Evolutionary conservation across 2,329 filamentous ascomycete genomes (phyloP), one percentile per base, ranked within the genome.

Genomic region (Penicillium sp.): DNA sequence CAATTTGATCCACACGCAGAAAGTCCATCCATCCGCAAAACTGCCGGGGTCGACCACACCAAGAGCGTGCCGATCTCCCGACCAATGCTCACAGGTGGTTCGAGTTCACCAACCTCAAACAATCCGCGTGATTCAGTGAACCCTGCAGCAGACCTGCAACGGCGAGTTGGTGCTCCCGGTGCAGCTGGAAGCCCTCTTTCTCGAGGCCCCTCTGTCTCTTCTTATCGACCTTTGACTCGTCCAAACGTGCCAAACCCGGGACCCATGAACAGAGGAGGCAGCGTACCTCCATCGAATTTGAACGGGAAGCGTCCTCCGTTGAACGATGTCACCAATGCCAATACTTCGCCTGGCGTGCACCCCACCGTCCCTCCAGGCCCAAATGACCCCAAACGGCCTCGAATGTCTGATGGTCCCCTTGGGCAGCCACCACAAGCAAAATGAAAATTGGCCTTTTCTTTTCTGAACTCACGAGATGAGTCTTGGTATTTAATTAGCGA

Each of bases 1-100:
- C 72, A 76, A 20, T 91, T 90, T 66, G 85, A 90, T 57, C 86
- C 85, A 2, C 82, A 82, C 47, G 77, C 82, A 5, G 85, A 90
- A 59, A 88, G 84, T 51, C 89, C 90, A 0, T 93, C 89, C 0
- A 89, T 95, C 62, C 81, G 88, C 51, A 90, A 91, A 64, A 96
- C 91, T 0, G 86, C 86, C 0, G 90, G 90, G 2, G 79, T 96
- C 31, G 89, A 96, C 60, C 88, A 94, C 62, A 82, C 73, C 18
- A 84, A 81, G 42, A 90, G 86, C 4, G 84, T 85, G 42, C 88
- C 89, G 0, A 71, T 95, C 1, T 78, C 77, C 3, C 79, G 77
- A 51, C 65, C 65, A 6, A 69, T 68, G 63, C 49, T 68, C 6
- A 40, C 60, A 4, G 41, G 53, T 8, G 53, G 55, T 23, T 66